Evolutionary conservation across 164 flowering plant species (phyloP), one percentile per base, ranked within the genome.

Genomic region (Akebia trifoliata): DNA sequence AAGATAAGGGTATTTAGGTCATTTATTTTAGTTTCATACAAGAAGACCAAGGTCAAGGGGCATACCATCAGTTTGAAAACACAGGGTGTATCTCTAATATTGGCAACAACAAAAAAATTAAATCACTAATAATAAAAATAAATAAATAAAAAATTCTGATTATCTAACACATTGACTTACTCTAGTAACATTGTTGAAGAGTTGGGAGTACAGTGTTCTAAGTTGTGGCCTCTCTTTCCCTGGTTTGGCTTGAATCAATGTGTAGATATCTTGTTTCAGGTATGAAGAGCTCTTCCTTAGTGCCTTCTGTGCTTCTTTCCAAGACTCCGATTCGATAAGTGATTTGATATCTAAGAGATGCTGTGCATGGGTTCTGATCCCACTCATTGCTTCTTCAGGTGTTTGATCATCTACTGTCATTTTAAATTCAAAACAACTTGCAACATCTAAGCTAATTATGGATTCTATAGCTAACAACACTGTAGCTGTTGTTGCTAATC

Each of bases 241-340:
- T 4, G 94, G 92, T 59, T 77, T 84, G 42, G 65, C 60, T 59
- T 81, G 85, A 37, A 90, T 90, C 14, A 90, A 69, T 11, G 92
- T 83, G 60, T 79, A 81, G 10, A 90, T 45, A 60, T 90, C 97
- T 52, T 75, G 86, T 62, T 81, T 81, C 36, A 86, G 60, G 34
- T 40, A 31, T 0, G 82, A 42, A 0, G 97, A 73, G 54, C 77
- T 83, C 50, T 42, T 69, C 38, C 97, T 54, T 30, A 85, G 64
- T 14, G 45, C 73, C 55, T 72, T 76, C 63, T 87, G 95, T 12
- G 81, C 81, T 34, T 79, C 90, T 38, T 53, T 63, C 91, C 89
- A 89, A 0, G 76, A 69, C 57, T 74, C 77, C 9, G 61, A 37
- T 28, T 78, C 84, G 6, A 86, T 55, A 39, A 82, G 43, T 8